A percentile compares a stretch with the other conserved stretches of the same genome.
Conservation (phyloP, 83 land plant species). For the Picea abies region DNA sequence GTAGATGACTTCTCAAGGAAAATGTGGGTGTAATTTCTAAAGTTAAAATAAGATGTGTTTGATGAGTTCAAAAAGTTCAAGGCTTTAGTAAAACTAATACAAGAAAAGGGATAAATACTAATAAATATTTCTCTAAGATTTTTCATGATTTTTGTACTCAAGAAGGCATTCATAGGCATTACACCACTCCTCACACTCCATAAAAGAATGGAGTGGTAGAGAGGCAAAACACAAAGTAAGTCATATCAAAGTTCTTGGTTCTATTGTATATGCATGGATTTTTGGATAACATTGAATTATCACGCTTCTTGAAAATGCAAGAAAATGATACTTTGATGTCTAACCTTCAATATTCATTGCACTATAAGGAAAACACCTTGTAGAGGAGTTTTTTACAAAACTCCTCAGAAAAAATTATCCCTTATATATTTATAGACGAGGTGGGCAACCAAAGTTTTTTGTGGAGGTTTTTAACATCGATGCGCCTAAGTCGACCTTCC, state of each 20-base stretch:
- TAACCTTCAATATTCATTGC: no score
- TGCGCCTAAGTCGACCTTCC: no score
- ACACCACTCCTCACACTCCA: neutral
- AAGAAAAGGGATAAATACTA: neutral
- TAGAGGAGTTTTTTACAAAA: no score
- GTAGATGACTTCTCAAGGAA: constrained; percentile 2
- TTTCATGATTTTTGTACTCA: neutral
- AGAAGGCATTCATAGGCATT: neutral
- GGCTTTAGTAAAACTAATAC: neutral
- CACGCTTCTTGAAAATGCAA: constrained; percentile 1
- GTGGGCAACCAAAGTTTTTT: no score
- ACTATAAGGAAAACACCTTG: no score
- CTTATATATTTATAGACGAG: no score
- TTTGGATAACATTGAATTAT: neutral
- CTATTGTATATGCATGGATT: neutral
- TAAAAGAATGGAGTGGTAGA: neutral
- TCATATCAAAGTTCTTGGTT: neutral
- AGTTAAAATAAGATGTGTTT: neutral
- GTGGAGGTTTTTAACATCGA: no score
- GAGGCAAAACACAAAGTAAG: neutral
- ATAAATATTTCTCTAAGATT: neutral
- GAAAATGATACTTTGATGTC: neutral
- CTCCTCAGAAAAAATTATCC: no score
- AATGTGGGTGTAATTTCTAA: neutral
- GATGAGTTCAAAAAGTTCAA: neutral